Percentiles rank a stretch among this genome's conserved stretches.
These are phyloP conservation scores for Metschnikowia noctiluminum DNA, from an alignment of 805 yeast genomes.

Conservation along the genomic window DNA sequence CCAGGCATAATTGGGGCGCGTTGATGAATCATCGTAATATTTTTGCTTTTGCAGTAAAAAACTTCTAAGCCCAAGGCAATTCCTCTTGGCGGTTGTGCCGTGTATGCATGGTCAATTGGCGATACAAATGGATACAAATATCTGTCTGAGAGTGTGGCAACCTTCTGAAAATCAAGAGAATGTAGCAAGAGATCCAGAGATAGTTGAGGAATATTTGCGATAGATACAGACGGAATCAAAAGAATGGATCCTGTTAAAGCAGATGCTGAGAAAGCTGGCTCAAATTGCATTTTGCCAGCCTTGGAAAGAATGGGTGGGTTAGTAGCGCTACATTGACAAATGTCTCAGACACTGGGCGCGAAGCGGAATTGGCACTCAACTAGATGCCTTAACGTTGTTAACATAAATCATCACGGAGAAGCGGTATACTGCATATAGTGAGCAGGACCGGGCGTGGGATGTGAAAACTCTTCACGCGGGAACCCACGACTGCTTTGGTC, in stretches of 20 bases:
- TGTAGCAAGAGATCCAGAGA: constrained; percentile 70
- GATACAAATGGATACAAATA: constrained; percentile 80
- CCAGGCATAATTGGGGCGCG: constrained; percentile 82
- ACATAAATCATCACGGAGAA: too few species aligned
- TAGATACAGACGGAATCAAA: constrained; percentile 77
- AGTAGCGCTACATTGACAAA: too few species aligned
- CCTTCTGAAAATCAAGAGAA: constrained; percentile 49
- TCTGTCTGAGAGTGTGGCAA: constrained; percentile 56
- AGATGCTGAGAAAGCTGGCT: constrained; percentile 3
- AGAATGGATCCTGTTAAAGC: constrained; percentile 35
- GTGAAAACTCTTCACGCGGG: too few species aligned
- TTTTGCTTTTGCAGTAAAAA: constrained; percentile 39
- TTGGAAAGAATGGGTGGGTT: not conserved
- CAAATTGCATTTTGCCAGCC: constrained; percentile 6
- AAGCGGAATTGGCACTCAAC: too few species aligned
- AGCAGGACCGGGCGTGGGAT: too few species aligned
- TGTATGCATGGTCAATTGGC: constrained; percentile 53
- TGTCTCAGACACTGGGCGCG: too few species aligned
- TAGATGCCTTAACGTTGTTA: too few species aligned
- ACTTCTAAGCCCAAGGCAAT: constrained; percentile 66
- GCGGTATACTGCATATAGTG: too few species aligned
- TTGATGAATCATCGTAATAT: constrained; percentile 67
- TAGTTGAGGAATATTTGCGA: constrained; percentile 89
- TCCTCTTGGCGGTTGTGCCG: constrained; percentile 25
- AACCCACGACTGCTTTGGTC: too few species aligned